These are phyloP conservation scores for Silene uniflora DNA, from an alignment of 148 eudicot species.

Conservation along the genomic window DNA sequence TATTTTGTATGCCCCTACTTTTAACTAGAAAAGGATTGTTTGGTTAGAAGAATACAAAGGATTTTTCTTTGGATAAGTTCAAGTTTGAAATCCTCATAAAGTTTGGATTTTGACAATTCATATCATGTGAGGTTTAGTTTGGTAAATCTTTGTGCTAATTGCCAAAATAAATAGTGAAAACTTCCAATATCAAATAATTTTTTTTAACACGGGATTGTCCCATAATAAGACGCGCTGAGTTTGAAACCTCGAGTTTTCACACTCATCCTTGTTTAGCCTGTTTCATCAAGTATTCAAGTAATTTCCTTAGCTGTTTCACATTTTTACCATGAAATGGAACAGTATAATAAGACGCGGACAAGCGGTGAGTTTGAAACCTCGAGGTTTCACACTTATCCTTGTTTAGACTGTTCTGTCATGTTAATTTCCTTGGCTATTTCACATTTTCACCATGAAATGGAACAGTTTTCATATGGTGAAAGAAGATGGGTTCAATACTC, in stretches of 20 bases:
- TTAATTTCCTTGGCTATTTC: neutral
- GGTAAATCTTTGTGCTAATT: neutral
- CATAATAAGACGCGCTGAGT: neutral
- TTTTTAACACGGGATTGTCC: neutral
- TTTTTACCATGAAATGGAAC: no score
- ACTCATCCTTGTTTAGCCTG: neutral
- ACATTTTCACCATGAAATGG: neutral
- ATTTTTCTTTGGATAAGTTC: neutral
- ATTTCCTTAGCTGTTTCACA: neutral
- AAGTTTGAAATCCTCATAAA: neutral
- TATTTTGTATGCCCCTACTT: slow-evolving; percentile 12
- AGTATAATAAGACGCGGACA: neutral
- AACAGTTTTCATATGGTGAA: neutral
- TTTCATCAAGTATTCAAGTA: neutral
- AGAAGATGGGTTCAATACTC: neutral
- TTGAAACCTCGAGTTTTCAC: no score
- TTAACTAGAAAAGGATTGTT: slow-evolving; percentile 7
- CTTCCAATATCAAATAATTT: no score
- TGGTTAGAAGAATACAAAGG: slow-evolving; percentile 12
- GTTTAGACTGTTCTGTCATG: neutral
- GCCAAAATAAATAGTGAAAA: neutral
- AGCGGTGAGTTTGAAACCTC: neutral
- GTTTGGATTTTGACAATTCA: neutral
- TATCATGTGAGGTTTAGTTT: slow-evolving; percentile 10
- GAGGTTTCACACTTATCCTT: neutral